Percentiles rank a stretch among this genome's conserved stretches.
Conservation (phyloP, 1,284 basidiomycete species). For the Microbotryum violaceum region DNA sequence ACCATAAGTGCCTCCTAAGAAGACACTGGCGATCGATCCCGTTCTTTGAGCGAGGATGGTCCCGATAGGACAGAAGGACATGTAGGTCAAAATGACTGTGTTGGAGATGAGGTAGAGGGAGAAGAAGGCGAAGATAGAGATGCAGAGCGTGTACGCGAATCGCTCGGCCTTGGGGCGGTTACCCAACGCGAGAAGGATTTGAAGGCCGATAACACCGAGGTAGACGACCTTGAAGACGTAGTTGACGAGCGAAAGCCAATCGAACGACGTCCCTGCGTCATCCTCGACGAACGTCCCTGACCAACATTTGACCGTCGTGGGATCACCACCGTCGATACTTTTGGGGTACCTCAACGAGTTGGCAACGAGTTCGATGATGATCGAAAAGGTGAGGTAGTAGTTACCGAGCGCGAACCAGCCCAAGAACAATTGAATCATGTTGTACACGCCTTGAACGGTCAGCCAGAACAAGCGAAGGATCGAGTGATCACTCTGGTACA, state of each 20-base stretch:
- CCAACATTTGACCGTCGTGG: constrained; percentile 21
- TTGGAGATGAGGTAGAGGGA: constrained; percentile 67
- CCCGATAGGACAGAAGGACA: constrained; percentile 53
- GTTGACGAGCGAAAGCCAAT: constrained; percentile 30
- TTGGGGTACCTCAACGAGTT: constrained; percentile 18
- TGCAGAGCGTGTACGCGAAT: constrained; percentile 66
- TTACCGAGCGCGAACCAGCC: constrained; percentile 40
- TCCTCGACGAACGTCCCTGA: constrained; percentile 27
- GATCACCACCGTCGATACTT: constrained; percentile 16
- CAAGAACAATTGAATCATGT: constrained; percentile 41
- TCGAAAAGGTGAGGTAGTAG: constrained; percentile 27
- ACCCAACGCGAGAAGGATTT: constrained; percentile 87
- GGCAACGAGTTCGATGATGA: constrained; percentile 31
- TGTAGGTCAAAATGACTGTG: constrained; percentile 71
- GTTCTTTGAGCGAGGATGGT: constrained; percentile 2
- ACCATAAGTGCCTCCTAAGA: constrained; percentile 26
- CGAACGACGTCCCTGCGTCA: constrained; percentile 13
- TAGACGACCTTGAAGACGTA: constrained; percentile 26
- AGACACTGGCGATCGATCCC: constrained; percentile 12
- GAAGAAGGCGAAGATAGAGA: constrained; percentile 53
- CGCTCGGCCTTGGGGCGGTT: constrained; percentile 94
- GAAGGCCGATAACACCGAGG: constrained; percentile 45
- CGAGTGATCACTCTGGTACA: constrained; percentile 73
- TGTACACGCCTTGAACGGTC: constrained; percentile 74
- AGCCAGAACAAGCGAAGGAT: constrained; percentile 53